Percentiles rank a stretch among this genome's conserved stretches.
phyloP scores from a whole-genome alignment of 2,329 filamentous ascomycete species.

The Davidsoniella eucalypti region DNA sequence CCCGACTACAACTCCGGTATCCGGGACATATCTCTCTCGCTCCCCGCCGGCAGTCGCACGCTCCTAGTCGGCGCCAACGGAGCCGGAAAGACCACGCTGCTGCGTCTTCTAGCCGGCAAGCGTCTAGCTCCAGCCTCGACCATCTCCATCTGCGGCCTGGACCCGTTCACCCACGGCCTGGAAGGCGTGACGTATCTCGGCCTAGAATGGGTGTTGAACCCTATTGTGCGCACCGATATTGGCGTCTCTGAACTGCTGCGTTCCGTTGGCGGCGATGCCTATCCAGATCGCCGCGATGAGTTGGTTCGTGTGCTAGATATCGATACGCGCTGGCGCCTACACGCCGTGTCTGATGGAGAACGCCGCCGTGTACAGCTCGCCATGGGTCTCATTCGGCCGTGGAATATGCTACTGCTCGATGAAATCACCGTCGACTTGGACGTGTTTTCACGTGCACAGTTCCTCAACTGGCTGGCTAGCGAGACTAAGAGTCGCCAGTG shows the following conservation, averaged over 20 bases:
- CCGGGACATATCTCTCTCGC: slow-evolving; percentile 51
- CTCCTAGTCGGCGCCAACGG: slow-evolving; percentile 93
- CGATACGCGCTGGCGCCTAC: slow-evolving; percentile 85
- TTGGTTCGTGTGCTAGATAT: slow-evolving; percentile 80
- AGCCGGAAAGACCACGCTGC: slow-evolving; percentile 89
- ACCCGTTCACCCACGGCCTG: slow-evolving; percentile 79
- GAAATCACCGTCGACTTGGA: slow-evolving; percentile 97
- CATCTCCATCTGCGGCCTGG: slow-evolving; percentile 64
- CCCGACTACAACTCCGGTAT: slow-evolving; percentile 72
- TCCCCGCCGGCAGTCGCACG: slow-evolving; percentile 72
- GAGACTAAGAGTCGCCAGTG: slow-evolving; percentile 73
- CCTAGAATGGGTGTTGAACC: slow-evolving; percentile 95
- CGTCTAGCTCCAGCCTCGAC: slow-evolving; percentile 65
- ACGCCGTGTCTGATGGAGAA: slow-evolving; percentile 88
- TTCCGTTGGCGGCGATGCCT: slow-evolving; percentile 74
- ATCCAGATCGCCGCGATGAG: slow-evolving; percentile 68
- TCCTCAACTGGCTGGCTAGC: slow-evolving; percentile 67
- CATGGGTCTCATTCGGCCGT: slow-evolving; percentile 86
- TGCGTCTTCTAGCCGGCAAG: slow-evolving; percentile 88
- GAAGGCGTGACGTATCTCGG: slow-evolving; percentile 95
- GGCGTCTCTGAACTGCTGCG: slow-evolving; percentile 72
- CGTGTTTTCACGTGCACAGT: slow-evolving; percentile 67
- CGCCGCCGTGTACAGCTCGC: slow-evolving; percentile 80
- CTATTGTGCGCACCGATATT: slow-evolving; percentile 89
- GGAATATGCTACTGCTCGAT: slow-evolving; percentile 79